Percentiles rank a stretch among this genome's conserved stretches.
Evolutionary conservation across 305 asterid species (phyloP).

Genomic region (Fraxinus sp.): DNA sequence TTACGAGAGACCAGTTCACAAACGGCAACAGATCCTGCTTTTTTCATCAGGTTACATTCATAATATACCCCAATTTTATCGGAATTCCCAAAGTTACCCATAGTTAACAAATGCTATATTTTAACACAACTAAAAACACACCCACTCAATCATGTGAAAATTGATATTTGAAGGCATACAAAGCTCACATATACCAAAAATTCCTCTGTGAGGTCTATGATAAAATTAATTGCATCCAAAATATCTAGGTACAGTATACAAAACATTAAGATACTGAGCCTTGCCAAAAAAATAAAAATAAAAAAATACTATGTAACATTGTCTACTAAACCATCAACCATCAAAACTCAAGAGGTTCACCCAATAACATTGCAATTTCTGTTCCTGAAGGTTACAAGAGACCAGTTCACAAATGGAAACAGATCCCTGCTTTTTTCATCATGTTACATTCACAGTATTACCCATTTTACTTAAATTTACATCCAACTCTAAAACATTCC

Average conservation of each 20-base stretch:
- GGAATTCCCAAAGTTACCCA: too few relatives aligned
- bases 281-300: background rate
- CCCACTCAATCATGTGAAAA: background rate
- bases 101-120: background rate
- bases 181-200: background rate
- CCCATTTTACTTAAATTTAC: background rate
- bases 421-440: conserved; percentile 60
- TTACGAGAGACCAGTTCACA: conserved; percentile 29
- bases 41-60: conserved; percentile 32
- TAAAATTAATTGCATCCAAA: background rate
- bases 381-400: conserved; percentile 64
- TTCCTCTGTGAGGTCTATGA: background rate
- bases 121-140: too few relatives aligned
- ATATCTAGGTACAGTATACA: background rate
- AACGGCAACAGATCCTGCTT: conserved; percentile 32
- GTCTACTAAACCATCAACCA: conserved; percentile 49
- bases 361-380: conserved; percentile 41
- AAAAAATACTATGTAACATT: conserved; percentile 28
- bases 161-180: background rate
- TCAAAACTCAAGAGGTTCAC: conserved; percentile 35
- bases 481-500: background rate
- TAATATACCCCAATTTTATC: background rate
- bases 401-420: conserved; percentile 41
- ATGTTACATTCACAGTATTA: conserved; percentile 18
- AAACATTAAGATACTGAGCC: background rate